phyloP scores from a whole-genome alignment of 2,329 filamentous ascomycete species.

The Colletotrichum scovillei region DNA sequence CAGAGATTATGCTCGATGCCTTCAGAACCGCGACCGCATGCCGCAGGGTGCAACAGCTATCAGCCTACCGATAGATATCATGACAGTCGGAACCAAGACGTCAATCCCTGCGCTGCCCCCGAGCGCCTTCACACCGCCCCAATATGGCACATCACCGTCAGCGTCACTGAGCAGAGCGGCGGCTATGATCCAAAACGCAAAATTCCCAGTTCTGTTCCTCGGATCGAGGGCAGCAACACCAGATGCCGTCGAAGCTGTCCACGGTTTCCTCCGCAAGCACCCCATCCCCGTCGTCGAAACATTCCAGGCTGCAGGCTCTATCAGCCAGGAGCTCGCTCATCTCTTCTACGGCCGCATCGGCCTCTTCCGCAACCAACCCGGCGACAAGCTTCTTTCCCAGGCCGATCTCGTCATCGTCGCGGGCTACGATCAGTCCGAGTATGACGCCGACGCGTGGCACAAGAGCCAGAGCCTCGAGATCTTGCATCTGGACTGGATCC shows the following conservation, averaged over 20 bases:
- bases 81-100: conserved; percentile 49
- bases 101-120: conserved; percentile 49
- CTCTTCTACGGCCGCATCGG: conserved; percentile 60
- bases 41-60: conserved; percentile 55
- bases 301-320: conserved; percentile 60
- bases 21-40: conserved; percentile 54
- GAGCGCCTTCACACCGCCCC: conserved; percentile 51
- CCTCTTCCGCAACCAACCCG: conserved; percentile 60
- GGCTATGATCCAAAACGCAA: conserved; percentile 45
- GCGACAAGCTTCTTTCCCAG: conserved; percentile 54
- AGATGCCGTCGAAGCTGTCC: too few relatives aligned
- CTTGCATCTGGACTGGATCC: conserved; percentile 56
- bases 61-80: conserved; percentile 57
- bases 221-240: conserved; percentile 55
- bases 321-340: conserved; percentile 54
- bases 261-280: conserved; percentile 51
- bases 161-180: conserved; percentile 47
- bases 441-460: conserved; percentile 59
- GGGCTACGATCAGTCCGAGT: conserved; percentile 60
- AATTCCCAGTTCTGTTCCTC: conserved; percentile 56
- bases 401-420: conserved; percentile 46
- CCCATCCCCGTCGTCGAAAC: conserved; percentile 61
- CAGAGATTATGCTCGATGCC: conserved; percentile 57
- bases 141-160: conserved; percentile 51
- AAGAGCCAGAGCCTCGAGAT: conserved; percentile 41